Conservation (phyloP, 1,284 basidiomycete species). For the Sporisorium scitamineum region DNA sequence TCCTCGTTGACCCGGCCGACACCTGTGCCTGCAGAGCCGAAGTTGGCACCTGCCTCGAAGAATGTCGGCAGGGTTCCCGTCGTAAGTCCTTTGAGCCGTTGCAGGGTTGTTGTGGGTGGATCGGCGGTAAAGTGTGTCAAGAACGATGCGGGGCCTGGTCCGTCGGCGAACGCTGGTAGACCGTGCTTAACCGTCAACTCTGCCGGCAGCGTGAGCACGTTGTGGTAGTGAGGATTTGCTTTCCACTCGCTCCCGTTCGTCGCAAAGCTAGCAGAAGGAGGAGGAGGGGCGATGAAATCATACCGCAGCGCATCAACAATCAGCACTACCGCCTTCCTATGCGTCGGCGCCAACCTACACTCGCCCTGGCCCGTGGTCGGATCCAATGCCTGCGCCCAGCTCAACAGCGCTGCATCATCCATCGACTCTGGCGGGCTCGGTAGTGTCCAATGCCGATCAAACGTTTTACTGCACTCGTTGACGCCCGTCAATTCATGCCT, state of each 20-base stretch:
- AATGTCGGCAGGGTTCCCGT: constrained; percentile 97
- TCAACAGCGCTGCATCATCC: constrained; percentile 27
- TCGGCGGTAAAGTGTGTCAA: constrained; percentile 91
- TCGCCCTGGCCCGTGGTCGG: constrained; percentile 38
- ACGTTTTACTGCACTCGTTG: constrained; percentile 15
- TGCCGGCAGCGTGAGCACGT: constrained; percentile 82
- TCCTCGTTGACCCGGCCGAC: constrained; percentile 80
- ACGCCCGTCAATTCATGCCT: constrained; percentile 52
- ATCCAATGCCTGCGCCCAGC: constrained; percentile 48
- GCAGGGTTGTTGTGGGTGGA: constrained; percentile 94
- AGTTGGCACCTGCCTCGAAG: constrained; percentile 91
- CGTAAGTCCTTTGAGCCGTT: constrained; percentile 93
- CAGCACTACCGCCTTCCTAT: constrained; percentile 78
- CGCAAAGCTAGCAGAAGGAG: constrained; percentile 72
- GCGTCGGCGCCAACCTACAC: constrained; percentile 57
- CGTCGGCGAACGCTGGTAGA: constrained; percentile 9
- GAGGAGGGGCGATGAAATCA: constrained; percentile 84
- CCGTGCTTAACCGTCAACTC: constrained; percentile 73
- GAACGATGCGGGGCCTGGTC: constrained; percentile 75
- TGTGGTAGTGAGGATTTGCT: constrained; percentile 78
- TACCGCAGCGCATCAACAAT: constrained; percentile 94
- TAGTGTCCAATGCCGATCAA: constrained; percentile 10
- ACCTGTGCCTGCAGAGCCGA: constrained; percentile 74
- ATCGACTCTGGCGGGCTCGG: constrained; percentile 33
- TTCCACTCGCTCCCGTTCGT: constrained; percentile 16